phyloP scores from a whole-genome alignment of 768 basidiomycete species.

The Boletellus sp. region DNA sequence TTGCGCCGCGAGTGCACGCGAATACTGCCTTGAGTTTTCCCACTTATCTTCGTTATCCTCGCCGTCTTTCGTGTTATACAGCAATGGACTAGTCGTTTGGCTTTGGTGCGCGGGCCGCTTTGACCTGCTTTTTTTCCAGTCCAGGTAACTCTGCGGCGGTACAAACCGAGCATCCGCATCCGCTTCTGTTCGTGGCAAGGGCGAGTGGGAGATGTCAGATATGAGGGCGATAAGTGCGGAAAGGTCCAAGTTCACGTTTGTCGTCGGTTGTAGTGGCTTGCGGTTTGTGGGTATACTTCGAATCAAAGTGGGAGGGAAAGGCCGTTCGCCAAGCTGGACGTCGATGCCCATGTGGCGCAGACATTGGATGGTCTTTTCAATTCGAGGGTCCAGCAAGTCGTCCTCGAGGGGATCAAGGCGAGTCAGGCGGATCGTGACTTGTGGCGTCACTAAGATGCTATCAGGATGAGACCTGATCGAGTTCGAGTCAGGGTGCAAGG shows the following conservation, averaged over 20 bases:
- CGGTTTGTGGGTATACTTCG: background rate
- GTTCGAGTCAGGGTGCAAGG: constrained; percentile 13
- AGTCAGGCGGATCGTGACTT: constrained; percentile 63
- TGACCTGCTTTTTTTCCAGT: constrained; percentile 49
- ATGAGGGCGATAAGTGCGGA: constrained; percentile 81
- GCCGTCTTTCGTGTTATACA: constrained; percentile 10
- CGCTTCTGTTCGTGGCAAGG: constrained; percentile 51
- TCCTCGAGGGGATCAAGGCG: constrained; percentile 50
- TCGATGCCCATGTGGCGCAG: constrained; percentile 62
- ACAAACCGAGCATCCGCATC: constrained; percentile 65
- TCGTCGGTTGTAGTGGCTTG: constrained; percentile 44
- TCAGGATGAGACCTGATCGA: background rate
- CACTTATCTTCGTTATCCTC: constrained; percentile 2
- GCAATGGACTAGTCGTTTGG: constrained; percentile 1
- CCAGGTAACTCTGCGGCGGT: constrained; percentile 51
- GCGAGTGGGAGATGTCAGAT: constrained; percentile 76
- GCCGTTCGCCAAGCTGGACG: constrained; percentile 62
- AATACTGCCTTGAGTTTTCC: constrained; percentile 50
- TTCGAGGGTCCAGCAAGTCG: constrained; percentile 47
- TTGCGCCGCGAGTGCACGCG: constrained; percentile 68
- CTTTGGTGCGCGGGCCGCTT: constrained; percentile 8
- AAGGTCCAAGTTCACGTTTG: constrained; percentile 73
- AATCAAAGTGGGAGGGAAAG: constrained; percentile 8
- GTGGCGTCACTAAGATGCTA: constrained; percentile 33
- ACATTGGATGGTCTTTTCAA: constrained; percentile 52